Evolutionary conservation across 2,329 filamentous ascomycete genomes (phyloP), one percentile per base, ranked within the genome.

Genomic region (Parascedosporium putredinis): DNA sequence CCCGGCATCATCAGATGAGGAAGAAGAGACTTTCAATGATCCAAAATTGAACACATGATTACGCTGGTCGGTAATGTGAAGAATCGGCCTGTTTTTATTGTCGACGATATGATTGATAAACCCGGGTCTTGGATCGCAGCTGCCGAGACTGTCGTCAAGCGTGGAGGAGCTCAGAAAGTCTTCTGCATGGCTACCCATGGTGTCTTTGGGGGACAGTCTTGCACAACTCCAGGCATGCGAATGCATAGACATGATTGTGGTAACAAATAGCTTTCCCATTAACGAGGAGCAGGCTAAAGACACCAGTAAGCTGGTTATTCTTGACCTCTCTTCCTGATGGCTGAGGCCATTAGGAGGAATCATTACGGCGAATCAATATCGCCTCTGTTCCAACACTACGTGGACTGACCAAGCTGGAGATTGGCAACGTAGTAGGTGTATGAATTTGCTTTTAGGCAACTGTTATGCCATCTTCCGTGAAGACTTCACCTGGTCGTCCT

Each of bases 81-180:
- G 61, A 82, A 88, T 62, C 81, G 88, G 52, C 84, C 88, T 0
- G 93, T 97, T 49, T 85, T 98, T 63, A 89, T 98, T 53, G 86
- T 98, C 46, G 93, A 98, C 64, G 93, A 98, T 64, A 97, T 98
- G 86, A 96, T 98, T 61, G 93, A 98, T 70, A 96, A 95, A 70
- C 83, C 89, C 8, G 88, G 86, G 12, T 95, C 88, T 5, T 98
- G 93, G 93, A 94, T 98, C 57, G 91, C 91, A 5, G 93, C 93
- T 5, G 93, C 93, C 10, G 93, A 98, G 72, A 95, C 90, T 1
- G 91, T 95, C 2, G 87, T 95, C 49, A 97, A 97, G 74, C 81
- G 86, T 55, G 94, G 93, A 55, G 79, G 81, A 42, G 93, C 93
- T 1, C 95, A 87, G 58, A 93, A 86, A 67, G 93, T 98, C 31